Evolutionary conservation across 1,139 yeast genomes (phyloP).

Genomic region (Keqinozyma sinolaborantium): DNA sequence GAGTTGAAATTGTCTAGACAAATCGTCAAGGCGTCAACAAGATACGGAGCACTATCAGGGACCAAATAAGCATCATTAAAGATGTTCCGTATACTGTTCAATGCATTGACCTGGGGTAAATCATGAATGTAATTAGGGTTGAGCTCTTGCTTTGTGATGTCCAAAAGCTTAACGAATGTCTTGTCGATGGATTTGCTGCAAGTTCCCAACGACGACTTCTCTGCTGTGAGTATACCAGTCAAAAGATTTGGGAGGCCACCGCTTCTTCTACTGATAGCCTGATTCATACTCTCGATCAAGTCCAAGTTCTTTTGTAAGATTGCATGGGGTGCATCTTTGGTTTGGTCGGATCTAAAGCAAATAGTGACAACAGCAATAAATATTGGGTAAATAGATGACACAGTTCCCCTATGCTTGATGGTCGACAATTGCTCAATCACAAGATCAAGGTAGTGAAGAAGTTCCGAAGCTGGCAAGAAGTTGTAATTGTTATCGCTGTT

Average conservation of each 20-base stretch:
- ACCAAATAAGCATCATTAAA: slow-evolving; percentile 68
- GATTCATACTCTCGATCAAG: slow-evolving; percentile 54
- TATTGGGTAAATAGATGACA: slow-evolving; percentile 81
- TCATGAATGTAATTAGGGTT: slow-evolving; percentile 56
- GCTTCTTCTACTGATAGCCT: slow-evolving; percentile 79
- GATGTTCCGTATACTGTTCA: slow-evolving; percentile 75
- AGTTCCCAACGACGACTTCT: slow-evolving; percentile 18
- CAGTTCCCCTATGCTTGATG: slow-evolving; percentile 88
- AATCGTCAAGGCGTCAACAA: slow-evolving; percentile 56
- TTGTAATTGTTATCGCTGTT: slow-evolving; percentile 3
- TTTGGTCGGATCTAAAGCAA: slow-evolving; percentile 31
- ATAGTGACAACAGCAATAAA: slow-evolving; percentile 59
- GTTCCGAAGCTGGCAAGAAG: slow-evolving; percentile 16
- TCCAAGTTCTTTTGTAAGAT: slow-evolving; percentile 59
- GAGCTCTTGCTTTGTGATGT: slow-evolving; percentile 52
- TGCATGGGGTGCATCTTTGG: slow-evolving; percentile 34
- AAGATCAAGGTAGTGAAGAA: slow-evolving; percentile 28
- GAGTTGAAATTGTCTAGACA: slow-evolving; percentile 63
- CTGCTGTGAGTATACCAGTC: slow-evolving; percentile 67
- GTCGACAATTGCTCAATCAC: slow-evolving; percentile 64
- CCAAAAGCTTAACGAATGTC: slow-evolving; percentile 50
- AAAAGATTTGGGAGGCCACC: slow-evolving; percentile 86
- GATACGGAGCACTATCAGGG: slow-evolving; percentile 44
- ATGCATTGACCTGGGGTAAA: slow-evolving; percentile 90
- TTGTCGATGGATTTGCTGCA: slow-evolving; percentile 29